Conservation (phyloP, 768 basidiomycete genomes). For the Collybiopsis confluens region DNA sequence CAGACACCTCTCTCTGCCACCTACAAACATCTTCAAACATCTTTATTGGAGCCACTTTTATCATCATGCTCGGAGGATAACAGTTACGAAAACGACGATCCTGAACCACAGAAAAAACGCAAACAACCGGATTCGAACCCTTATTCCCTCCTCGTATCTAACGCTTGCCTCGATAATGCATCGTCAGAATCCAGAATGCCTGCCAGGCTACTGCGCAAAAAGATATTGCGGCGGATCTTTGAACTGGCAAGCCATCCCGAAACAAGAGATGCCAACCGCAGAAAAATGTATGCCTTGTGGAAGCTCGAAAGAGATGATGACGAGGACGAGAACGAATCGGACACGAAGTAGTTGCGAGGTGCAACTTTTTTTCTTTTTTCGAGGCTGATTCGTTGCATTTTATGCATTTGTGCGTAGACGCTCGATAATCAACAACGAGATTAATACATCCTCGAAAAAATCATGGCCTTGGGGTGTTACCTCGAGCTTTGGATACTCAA, state of each 20-base stretch:
- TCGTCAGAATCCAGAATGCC: constrained; percentile 31
- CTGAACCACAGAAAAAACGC: constrained; percentile 45
- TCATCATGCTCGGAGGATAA: constrained; percentile 35
- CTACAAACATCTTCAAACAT: constrained; percentile 67
- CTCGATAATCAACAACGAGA: constrained; percentile 38
- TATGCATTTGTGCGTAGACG: constrained; percentile 33
- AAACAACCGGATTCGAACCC: constrained; percentile 15
- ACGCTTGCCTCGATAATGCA: constrained; percentile 47
- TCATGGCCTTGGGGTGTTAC: constrained; percentile 36
- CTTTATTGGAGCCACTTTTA: constrained; percentile 69
- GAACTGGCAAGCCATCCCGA: constrained; percentile 67
- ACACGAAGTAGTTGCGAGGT: background rate
- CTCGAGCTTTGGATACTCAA: constrained; percentile 30
- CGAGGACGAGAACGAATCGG: constrained; percentile 20
- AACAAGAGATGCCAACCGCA: constrained; percentile 74
- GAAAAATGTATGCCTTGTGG: constrained; percentile 83
- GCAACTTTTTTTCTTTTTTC: background rate
- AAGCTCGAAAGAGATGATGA: constrained; percentile 54
- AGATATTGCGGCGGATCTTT: constrained; percentile 62
- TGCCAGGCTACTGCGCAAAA: constrained; percentile 39
- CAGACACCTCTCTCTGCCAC: constrained; percentile 59
- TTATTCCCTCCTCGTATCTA: constrained; percentile 44
- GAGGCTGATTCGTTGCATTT: background rate
- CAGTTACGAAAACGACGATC: constrained; percentile 21
- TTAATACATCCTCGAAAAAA: constrained; percentile 37